Evolutionary conservation across 768 basidiomycete genomes (phyloP), one percentile per base, ranked within the genome.

Genomic region (Hericium coralloides): DNA sequence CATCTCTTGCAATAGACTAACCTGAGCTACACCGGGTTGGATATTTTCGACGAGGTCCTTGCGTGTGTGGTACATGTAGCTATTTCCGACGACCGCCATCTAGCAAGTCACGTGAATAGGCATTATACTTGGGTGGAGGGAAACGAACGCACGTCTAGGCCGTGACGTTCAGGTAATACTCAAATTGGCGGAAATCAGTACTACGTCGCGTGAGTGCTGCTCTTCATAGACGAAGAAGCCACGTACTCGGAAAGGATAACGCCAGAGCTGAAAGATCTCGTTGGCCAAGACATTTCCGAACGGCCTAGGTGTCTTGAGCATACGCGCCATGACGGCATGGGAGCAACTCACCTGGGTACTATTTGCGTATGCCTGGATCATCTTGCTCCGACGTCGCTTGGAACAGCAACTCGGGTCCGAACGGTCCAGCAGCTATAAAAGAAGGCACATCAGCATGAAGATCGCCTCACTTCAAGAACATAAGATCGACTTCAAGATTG

Each of bases 121-220:
- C 18, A 2, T 14, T n/a, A 54, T 2, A n/a, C 12, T 38, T 26
- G 14, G 25, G 15, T 31, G n/a, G 47, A 48, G 20, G 20, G 49
- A 20, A 20, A 38, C 84, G 65, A n/a, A n/a, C 84, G 65, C 65
- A 90, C 91, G 68, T 98, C 95, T 20, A 98, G 71, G 12, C 95
- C 95, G 93, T 89, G 18, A 98, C 85, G 63, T 91, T 89, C 36
- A 95, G 72, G 66, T 97, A 97, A 56, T 86, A 73, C 63, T 92
- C 89, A 59, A 97, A 98, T 63, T 98, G 95, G 26, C 91, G 83
- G 65, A 98, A 98, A 69, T 98, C 95, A 52, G 95, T 98, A 66
- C 92, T 93, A 63, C 52, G 22, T 57, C 23, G 50, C 58, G 52
- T 49, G 38, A 55, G 14, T 37, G 12, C 8, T 9, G 26, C 10